Evolutionary conservation across 2,329 filamentous ascomycete genomes (phyloP), one percentile per base, ranked within the genome.

Genomic region (Neoascochyta sp.): DNA sequence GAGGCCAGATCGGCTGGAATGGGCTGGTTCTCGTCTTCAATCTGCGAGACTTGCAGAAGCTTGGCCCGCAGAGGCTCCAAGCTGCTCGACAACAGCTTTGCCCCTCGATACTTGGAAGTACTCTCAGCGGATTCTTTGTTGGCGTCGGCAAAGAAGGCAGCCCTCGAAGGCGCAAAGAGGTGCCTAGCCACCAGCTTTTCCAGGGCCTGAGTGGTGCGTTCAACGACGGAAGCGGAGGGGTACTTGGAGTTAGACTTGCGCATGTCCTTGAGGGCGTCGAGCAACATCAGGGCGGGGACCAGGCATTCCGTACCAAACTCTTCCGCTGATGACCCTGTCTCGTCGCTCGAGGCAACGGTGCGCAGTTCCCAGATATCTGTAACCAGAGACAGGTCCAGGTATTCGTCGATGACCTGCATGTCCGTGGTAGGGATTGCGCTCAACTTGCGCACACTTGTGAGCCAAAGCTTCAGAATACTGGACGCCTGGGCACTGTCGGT

Each of bases 181-280:
- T 72, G 68, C 36, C 57, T 64, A 5, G 62, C 63, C 15, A 71
- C 26, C 4, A 67, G 39, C 30, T 45, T 54, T 25, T 67, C 63
- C 11, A 68, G 32, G 11, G 24, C 21, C 7, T 41, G 38, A 10
- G 35, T 43, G 6, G 49, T 39, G 16, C 35, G 34, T 9, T 42
- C 33, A 2, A 42, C 15, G 5, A 32, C 27, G 11, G 11, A 17
- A 3, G 24, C 14, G 8, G 36, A 21, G 3, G 15, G 15, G 15
- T 27, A 34, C 4, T 32, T 21, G 8, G 18, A 12, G 6, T 31
- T 21, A 24, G 24, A 13, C 13, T 26, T 17, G 11, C 38, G 37
- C 8, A 38, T 14, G 7, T 10, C 29, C 24, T 29, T 38, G 3
- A 60, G 27, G 3, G 40, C 28, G 18, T 56, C 41, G 18, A 51